Conservation (phyloP, 2,329 filamentous ascomycete genomes). For the Monilinia vaccinii-corymbosi region DNA sequence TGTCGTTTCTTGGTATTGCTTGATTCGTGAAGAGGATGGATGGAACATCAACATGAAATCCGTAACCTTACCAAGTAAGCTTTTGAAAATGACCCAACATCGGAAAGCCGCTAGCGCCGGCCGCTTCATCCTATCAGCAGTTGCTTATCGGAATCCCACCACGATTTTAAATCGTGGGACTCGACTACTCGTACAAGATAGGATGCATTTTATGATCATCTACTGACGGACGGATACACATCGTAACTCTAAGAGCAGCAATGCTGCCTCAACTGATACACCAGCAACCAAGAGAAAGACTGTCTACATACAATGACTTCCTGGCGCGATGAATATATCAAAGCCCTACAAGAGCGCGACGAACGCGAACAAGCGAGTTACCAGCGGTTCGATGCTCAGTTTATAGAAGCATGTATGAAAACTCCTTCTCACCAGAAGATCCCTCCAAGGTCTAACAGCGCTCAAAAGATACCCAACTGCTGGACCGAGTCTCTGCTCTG, state of each 20-base stretch:
- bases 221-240: not conserved
- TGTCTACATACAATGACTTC: slow-evolving; percentile 25
- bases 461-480: slow-evolving; percentile 50
- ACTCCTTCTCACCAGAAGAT: slow-evolving; percentile 1
- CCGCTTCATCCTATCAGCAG: slow-evolving; percentile 15
- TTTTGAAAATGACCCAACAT: slow-evolving; percentile 2
- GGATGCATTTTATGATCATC: not conserved
- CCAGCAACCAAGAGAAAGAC: slow-evolving; percentile 7
- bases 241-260: slow-evolving; percentile 6
- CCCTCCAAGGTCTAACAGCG: slow-evolving; percentile 11
- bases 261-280: slow-evolving; percentile 6
- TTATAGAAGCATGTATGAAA: slow-evolving; percentile 74
- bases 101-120: slow-evolving; percentile 9
- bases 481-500: slow-evolving; percentile 56
- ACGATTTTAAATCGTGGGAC: not conserved
- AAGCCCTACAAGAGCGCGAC: slow-evolving; percentile 63
- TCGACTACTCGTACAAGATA: not conserved
- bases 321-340: slow-evolving; percentile 76
- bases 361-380: slow-evolving; percentile 55
- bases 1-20: not conserved
- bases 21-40: not conserved
- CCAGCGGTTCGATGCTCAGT: slow-evolving; percentile 47
- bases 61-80: slow-evolving; percentile 8
- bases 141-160: slow-evolving; percentile 4
- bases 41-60: slow-evolving; percentile 7